phyloP scores from a whole-genome alignment of 495 filamentous ascomycete species.

The Trichoderma erinaceum region DNA sequence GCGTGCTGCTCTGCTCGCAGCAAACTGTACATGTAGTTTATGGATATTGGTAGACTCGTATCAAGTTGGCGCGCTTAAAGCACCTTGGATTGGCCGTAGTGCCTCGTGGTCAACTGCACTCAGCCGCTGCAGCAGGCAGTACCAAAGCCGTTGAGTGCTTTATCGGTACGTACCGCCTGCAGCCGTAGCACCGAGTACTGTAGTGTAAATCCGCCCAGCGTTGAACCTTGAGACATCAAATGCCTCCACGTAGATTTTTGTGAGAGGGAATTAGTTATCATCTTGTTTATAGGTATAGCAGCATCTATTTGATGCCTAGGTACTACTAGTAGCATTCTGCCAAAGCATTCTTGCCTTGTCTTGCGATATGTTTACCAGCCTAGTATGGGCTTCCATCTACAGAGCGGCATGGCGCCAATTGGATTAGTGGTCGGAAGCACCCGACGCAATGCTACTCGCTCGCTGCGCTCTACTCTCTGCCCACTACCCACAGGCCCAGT shows the following conservation, averaged over 20 bases:
- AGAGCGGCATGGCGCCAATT: no score
- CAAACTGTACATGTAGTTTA: neutral
- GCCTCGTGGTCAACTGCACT: no score
- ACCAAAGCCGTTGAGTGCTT: neutral
- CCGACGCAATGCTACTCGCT: neutral
- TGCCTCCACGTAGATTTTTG: neutral
- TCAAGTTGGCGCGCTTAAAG: neutral
- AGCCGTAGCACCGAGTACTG: no score
- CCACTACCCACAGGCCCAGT: neutral
- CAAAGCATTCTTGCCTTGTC: no score
- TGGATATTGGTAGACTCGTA: neutral
- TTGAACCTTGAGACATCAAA: no score
- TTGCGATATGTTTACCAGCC: no score
- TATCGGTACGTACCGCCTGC: neutral
- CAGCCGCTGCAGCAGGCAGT: neutral
- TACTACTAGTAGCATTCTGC: no score
- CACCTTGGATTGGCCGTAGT: neutral
- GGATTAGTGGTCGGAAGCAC: neutral
- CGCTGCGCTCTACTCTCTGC: neutral
- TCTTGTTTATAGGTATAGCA: no score
- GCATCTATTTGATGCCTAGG: no score
- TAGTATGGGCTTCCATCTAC: no score
- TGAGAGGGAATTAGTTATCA: neutral
- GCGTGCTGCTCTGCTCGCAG: neutral
- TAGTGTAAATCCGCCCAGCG: no score